Evolutionary conservation across 73 alveolate genomes (phyloP).

Genomic region (Halteria grandinella): DNA sequence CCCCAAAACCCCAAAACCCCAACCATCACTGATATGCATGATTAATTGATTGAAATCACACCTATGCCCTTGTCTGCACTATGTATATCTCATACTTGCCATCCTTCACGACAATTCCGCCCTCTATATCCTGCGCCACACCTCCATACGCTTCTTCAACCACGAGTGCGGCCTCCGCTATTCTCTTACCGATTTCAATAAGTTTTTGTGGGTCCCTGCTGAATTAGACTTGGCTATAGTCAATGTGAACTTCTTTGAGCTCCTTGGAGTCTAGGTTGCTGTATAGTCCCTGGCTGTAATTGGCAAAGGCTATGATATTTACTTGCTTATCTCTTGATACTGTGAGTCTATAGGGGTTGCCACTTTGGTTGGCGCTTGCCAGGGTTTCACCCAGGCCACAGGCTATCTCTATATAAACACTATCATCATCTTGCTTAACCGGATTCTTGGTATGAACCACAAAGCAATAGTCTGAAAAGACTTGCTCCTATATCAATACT

Average conservation of each 20-base stretch:
- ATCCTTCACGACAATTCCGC: too few relatives aligned
- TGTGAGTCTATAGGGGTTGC: conserved; percentile 87
- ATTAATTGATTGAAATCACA: too few relatives aligned
- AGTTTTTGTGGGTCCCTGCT: not conserved
- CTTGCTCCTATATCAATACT: conserved; percentile 82
- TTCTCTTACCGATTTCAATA: not conserved
- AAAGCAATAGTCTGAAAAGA: conserved; percentile 83
- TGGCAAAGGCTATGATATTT: conserved; percentile 59
- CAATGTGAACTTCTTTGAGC: conserved; percentile 8
- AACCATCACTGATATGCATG: too few relatives aligned
- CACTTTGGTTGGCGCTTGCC: conserved; percentile 88
- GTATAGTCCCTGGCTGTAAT: conserved; percentile 49
- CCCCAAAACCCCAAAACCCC: too few relatives aligned
- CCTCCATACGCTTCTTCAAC: conserved; percentile 29
- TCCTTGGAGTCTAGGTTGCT: not conserved
- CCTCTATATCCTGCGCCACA: conserved; percentile 46
- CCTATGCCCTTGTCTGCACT: too few relatives aligned
- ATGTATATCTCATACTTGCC: too few relatives aligned
- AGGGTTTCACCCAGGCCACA: conserved; percentile 94
- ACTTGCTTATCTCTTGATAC: conserved; percentile 61
- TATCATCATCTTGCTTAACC: conserved; percentile 71
- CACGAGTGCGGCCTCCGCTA: conserved; percentile 9
- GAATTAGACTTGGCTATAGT: conserved; percentile 1
- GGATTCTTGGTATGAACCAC: conserved; percentile 89
- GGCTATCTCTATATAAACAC: conserved; percentile 89